Base-by-base conservation (phyloP, 495 filamentous ascomycete species). In the Chaetomium fimeti region DNA sequence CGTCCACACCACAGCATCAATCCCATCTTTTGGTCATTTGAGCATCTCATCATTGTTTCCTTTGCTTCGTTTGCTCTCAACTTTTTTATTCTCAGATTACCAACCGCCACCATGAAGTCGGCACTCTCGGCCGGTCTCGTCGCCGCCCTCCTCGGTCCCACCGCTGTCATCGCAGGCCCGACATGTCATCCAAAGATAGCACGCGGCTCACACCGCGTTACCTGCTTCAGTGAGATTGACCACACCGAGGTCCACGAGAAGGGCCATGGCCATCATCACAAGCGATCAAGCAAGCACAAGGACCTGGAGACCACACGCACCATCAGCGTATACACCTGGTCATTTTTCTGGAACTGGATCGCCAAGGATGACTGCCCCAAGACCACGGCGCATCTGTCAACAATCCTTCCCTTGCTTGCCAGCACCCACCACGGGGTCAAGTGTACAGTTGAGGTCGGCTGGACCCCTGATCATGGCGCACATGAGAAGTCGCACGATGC, bases 301-400 rank as follows among this genome's bases (percentile, higher is more conserved):
- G 6, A 36, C 5, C 11, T 36, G 5, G 22, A 45, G 45, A 45
- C 32, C 59, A 45, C 28, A 28, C 59, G 59, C 43, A 51, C 45
- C 2, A 15, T 47, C n/a, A 48, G 43, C 29, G 27, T 3, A 13
- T 63, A 57, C 54, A 51, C 25, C 11, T 63, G 54, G 43, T 57
- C 61, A 11, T 63, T 63, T 18, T 18, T 63, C 53, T 63, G 61
- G 61, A 63, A 63, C 42, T 63, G 57, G 43, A n/a, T 63, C 54
- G 25, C 38, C 29, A 49, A n/a, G 25, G 61, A 63, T 27, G 53
- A 57, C 61, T 63, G 52, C 29, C 43, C 43, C 43, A 47, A 47
- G n/a, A 48, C 53, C 22, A 20, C 5, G 38, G 61, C 53, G 3
- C 53, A 57, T 11, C 20, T 63, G 18, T 32, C 11, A 9, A 24